Evolutionary conservation across 139 green algal species (phyloP), one percentile per base, ranked within the genome.

Genomic region (Coelastrella sp.): DNA sequence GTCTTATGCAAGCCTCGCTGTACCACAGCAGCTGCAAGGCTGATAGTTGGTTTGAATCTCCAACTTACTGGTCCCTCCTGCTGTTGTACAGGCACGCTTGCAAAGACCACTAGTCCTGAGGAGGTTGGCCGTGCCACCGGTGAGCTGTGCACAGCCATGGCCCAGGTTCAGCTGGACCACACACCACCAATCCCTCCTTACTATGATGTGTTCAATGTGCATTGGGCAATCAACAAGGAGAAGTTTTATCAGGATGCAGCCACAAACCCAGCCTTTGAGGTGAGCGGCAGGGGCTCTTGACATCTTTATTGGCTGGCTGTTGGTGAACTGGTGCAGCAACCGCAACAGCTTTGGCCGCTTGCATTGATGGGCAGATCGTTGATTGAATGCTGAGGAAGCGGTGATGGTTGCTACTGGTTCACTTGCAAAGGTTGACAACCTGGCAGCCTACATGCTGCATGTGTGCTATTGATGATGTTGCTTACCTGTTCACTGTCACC

Each of bases 91-190:
- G 92, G 92, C n/a, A 85, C 60, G 2, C 89, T 95, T 32, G 93
- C 93, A 60, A 95, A 95, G 90, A 95, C 93, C 60, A 95, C 93
- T 66, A 92, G 74, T 13, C 93, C 93, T 13, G 80, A 92, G 71
- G 93, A 95, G 89, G 93, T 94, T 10, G 93, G 93, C 13, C 77
- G 93, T 6, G 93, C 93, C 32, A 94, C 93, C 3, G 93, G 93
- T 3, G 93, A 95, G 92, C 87, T 95, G n/a, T 93, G 76, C 87
- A 83, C 75, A 13, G 93, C 92, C 56, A 95, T 95, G 93, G 80
- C 32, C 3, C 20, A 59, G 4, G 80, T 94, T 14, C 7, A 90
- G 60, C 65, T 91, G 58, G 77, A 91, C 87, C 88, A 89, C 64
- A 65, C 80, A 75, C 47, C 92, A 5, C 91, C 93, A 68, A 94